Evolutionary conservation across 768 basidiomycete genomes (phyloP), one percentile per base, ranked within the genome.

Genomic region (Hericium coralloides): DNA sequence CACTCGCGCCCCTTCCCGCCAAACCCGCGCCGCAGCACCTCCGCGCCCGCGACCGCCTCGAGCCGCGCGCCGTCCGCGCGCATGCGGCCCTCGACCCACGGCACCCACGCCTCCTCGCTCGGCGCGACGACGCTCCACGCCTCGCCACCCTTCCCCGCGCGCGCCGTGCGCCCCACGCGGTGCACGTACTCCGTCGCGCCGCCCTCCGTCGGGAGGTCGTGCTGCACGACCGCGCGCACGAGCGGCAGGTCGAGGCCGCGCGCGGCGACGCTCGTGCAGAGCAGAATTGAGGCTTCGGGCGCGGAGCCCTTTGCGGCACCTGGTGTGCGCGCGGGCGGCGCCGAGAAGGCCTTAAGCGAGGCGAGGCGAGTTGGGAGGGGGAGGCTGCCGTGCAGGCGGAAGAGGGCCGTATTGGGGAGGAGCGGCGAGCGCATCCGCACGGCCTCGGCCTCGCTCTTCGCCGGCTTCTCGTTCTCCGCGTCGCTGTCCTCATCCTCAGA

Each of bases 261-360:
- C n/a, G 97, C 94, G 2, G 97, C 97, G 53, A 99, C 95, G 9
- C 93, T 95, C 1, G 97, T 99, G 68, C 95, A 98, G 48, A 98
- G 78, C 4, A 99, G 78, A 51, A 99, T 79, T 1, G 94, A 85
- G 4, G 83, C 79, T 0, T 72, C 68, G 3, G 72, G 63, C 37
- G 61, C 62, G 60, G 67, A 60, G 58, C 49, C 37, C 23, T 49
- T 49, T 12, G 49, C 49, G 18, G 15, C 18, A 15, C 43, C 43
- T 3, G 43, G 12, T 7, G 61, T 56, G 62, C 63, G 64, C 66
- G 64, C 51, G 58, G 70, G 63, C 52, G 63, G 66, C 38, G 76
- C 76, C 37, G 92, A 81, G 71, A 98, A 99, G 2, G 81, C 83
- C 12, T 81, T 83, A n/a, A 99, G 74, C 2, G 92, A 90, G 5